Percentiles rank a stretch among this genome's conserved stretches.
phyloP scores from a whole-genome alignment of 164 flowering plant genomes.

The Protea cynaroides region DNA sequence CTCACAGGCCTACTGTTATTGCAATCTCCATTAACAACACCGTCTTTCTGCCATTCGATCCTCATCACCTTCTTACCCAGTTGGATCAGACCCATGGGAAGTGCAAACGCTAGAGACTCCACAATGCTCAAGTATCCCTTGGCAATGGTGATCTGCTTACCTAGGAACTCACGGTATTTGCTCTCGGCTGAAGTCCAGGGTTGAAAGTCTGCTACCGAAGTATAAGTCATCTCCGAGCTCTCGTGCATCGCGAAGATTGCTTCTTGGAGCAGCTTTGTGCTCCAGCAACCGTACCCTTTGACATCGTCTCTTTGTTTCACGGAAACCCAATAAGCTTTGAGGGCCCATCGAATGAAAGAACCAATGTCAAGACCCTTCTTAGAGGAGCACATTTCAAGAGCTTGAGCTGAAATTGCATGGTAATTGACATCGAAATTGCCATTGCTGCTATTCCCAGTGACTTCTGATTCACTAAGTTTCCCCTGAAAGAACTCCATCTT shows the following conservation, averaged over 20 bases:
- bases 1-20: constrained; percentile 50
- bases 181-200: constrained; percentile 76
- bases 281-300: constrained; percentile 34
- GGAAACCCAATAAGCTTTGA: constrained; percentile 45
- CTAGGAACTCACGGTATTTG: constrained; percentile 73
- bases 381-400: constrained; percentile 11
- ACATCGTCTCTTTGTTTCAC: constrained; percentile 18
- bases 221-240: constrained; percentile 75
- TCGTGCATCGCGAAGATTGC: constrained; percentile 71
- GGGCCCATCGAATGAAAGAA: constrained; percentile 53
- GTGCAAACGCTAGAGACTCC: constrained; percentile 57
- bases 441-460: constrained; percentile 1
- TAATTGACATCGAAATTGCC: constrained; percentile 16
- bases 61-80: constrained; percentile 47
- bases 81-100: constrained; percentile 62
- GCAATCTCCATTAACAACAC: not conserved
- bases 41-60: constrained; percentile 62
- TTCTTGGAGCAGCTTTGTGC: constrained; percentile 41
- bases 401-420: constrained; percentile 21
- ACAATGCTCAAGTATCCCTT: constrained; percentile 70
- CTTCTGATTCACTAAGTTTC: constrained; percentile 22
- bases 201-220: constrained; percentile 69
- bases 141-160: constrained; percentile 89
- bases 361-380: constrained; percentile 48
- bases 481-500: constrained; percentile 69